Evolutionary conservation across 352 stramenopile genomes (phyloP), one percentile per base, ranked within the genome.

Genomic region (Phytophthora syringae): DNA sequence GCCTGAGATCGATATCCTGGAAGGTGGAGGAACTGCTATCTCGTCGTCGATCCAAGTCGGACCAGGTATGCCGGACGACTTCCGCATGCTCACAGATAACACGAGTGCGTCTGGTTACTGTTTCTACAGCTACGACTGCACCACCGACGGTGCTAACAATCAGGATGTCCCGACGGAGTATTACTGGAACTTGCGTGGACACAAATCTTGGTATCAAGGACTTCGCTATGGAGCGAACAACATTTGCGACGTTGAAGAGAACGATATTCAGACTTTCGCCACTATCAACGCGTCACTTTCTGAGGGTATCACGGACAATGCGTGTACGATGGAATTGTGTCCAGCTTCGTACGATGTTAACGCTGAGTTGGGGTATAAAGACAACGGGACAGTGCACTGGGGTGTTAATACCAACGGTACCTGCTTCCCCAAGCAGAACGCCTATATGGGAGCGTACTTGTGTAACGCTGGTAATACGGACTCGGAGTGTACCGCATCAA

Each of bases 1-100:
- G 34, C 95, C 96, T 0, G 96, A 99, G 70, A 98, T 99, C 66
- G 94, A 99, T 80, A 78, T 99, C 27, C 78, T 99, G 96, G 97
- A 94, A 85, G 90, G 64, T 76, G 72, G 67, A 2, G 80, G 93
- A 25, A 77, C 65, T 0, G 77, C 83, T 7, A 86, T 97, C 60
- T 98, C 90, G 22, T 90, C 89, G 45, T 97, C 93, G 18, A 85
- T 97, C 9, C 95, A 98, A 62, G 65, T 98, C n/a, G 77, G 66
- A 2, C 86, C 85, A 0, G 89, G 85, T 1, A 90, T 90, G 74
- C 72, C 83, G 0, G 39, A 67, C 0, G 67, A 91, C n/a, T 82
- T 81, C 44, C 80, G 81, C 0, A 47, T 76, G n/a, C 50, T 86
- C 2, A 30, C 47, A 7, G 60, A 76, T 24, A 73, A 52, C n/a